A percentile compares a stretch with the other conserved stretches of the same genome.
These are phyloP conservation scores for Verticillium longisporum DNA, from an alignment of 2,329 filamentous ascomycete genomes.

Conservation along the genomic window DNA sequence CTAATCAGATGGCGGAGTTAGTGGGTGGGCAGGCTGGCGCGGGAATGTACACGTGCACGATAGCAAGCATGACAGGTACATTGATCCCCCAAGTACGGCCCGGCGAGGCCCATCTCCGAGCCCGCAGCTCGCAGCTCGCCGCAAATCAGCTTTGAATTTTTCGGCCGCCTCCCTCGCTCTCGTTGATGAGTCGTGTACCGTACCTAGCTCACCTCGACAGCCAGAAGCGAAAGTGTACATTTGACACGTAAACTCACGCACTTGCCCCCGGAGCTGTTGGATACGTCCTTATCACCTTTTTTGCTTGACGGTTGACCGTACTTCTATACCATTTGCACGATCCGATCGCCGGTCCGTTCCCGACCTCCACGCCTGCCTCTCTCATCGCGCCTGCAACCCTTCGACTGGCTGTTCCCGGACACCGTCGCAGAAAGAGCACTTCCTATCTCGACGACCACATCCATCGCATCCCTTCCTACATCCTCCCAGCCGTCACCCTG, in stretches of 20 bases:
- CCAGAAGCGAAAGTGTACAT: neutral
- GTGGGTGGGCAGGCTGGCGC: neutral
- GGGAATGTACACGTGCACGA: neutral
- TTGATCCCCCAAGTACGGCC: neutral
- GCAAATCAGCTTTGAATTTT: neutral
- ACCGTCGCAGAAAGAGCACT: neutral
- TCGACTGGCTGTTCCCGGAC: neutral
- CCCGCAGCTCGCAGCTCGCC: neutral
- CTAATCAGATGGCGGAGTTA: neutral
- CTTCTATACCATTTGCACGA: neutral
- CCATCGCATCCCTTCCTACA: neutral
- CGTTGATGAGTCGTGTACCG: neutral
- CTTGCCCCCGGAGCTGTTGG: neutral
- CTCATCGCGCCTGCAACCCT: neutral
- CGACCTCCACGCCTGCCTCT: neutral
- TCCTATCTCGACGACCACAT: neutral
- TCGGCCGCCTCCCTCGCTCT: slow-evolving; percentile 1
- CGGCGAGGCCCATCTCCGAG: neutral
- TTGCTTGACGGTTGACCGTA: neutral
- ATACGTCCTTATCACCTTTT: neutral
- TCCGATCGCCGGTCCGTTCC: neutral
- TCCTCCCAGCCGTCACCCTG: slow-evolving; percentile 44
- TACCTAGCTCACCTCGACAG: neutral
- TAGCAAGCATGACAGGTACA: neutral
- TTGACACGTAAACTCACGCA: neutral